Percentiles rank a stretch among this genome's conserved stretches.
Evolutionary conservation across 129 eudicot genomes (phyloP).

Genomic region (Artemisia annua): DNA sequence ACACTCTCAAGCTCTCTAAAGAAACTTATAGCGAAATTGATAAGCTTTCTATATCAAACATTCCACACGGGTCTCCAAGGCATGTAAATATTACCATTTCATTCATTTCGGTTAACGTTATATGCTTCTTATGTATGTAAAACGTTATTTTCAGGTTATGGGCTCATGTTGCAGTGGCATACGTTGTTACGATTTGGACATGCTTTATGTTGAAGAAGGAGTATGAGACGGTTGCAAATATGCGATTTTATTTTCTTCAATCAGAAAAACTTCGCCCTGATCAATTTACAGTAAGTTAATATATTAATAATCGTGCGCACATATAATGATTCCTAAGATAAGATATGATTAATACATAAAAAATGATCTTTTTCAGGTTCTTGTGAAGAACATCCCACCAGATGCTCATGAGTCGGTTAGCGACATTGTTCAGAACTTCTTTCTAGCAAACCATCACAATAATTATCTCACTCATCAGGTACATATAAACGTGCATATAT

Average conservation of each 20-base stretch:
- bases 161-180: conserved; percentile 86
- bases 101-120: not conserved
- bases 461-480: conserved; percentile 95
- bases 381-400: conserved; percentile 78
- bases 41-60: conserved; percentile 86
- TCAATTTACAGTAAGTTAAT: conserved; percentile 78
- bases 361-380: conserved; percentile 55
- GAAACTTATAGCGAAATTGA: conserved; percentile 65
- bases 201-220: conserved; percentile 71
- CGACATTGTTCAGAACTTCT: conserved; percentile 82
- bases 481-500: not conserved
- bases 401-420: conserved; percentile 82
- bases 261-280: conserved; percentile 87
- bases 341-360: conserved; percentile 7
- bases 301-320: conserved; percentile 8
- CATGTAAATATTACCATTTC: conserved; percentile 21
- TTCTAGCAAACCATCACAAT: conserved; percentile 90
- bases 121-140: not conserved
- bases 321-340: not conserved
- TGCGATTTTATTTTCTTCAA: conserved; percentile 87
- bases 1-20: conserved; percentile 45
- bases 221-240: conserved; percentile 60
- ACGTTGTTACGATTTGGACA: conserved; percentile 82
- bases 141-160: conserved; percentile 58
- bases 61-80: conserved; percentile 81